Conservation (phyloP, 129 eudicot genomes). For the Smallanthus sonchifolius region DNA sequence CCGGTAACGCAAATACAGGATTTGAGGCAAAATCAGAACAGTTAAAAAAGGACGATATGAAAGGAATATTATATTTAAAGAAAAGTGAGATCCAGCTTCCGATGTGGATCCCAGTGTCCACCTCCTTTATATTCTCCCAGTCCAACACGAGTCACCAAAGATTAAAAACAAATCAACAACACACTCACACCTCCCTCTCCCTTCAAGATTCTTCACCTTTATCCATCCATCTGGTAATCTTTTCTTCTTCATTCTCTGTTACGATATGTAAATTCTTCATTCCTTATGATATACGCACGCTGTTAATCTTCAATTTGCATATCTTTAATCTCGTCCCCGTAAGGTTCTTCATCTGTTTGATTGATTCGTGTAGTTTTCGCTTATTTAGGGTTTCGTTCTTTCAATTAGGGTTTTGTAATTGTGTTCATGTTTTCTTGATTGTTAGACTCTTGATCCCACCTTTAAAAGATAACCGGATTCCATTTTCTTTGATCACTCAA, state of each 20-base stretch:
- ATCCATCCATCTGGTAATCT: slow-evolving; percentile 13
- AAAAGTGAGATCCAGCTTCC: slow-evolving; percentile 23
- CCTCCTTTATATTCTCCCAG: slow-evolving; percentile 36
- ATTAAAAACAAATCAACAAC: slow-evolving; percentile 9
- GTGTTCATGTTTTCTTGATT: neutral
- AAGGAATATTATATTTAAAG: slow-evolving; percentile 14
- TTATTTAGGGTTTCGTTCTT: neutral
- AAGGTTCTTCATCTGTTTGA: slow-evolving; percentile 9
- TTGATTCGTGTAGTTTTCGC: neutral
- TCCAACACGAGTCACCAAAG: slow-evolving; percentile 21
- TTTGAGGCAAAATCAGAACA: no score
- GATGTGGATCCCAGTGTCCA: slow-evolving; percentile 45
- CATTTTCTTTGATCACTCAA: slow-evolving; percentile 4
- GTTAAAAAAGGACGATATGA: neutral
- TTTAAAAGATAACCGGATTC: neutral
- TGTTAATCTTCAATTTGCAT: slow-evolving; percentile 12
- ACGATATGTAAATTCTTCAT: neutral
- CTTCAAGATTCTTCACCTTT: slow-evolving; percentile 34
- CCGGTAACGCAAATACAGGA: no score
- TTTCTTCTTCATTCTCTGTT: neutral
- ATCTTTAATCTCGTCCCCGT: neutral
- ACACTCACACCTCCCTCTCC: neutral
- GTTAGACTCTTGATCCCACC: neutral
- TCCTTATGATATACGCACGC: neutral
- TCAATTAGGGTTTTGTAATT: neutral